These are phyloP conservation scores for Gossypium raimondii DNA, from an alignment of 345 rosid genomes.

Conservation along the genomic window DNA sequence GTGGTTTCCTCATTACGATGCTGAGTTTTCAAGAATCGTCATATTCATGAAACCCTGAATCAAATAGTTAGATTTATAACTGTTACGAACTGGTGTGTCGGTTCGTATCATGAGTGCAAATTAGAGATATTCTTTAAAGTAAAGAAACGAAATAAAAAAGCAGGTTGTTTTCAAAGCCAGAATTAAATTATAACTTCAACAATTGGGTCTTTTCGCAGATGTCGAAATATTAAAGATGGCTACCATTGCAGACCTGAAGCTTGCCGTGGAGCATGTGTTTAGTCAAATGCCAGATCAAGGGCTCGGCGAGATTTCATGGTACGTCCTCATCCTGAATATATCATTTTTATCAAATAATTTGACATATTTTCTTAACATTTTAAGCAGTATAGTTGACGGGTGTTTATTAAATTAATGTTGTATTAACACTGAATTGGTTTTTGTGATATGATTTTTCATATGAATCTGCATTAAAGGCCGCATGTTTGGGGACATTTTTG, in stretches of 20 bases:
- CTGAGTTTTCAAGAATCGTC: too few relatives aligned
- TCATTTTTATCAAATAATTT: too few relatives aligned
- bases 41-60: too few relatives aligned
- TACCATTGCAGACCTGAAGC: conserved; percentile 57
- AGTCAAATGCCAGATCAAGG: conserved; percentile 52
- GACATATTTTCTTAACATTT: too few relatives aligned
- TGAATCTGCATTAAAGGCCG: conserved; percentile 44
- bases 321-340: neutral
- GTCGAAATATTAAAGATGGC: conserved; percentile 56
- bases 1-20: too few relatives aligned
- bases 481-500: conserved; percentile 91
- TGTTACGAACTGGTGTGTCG: too few relatives aligned
- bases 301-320: conserved; percentile 78
- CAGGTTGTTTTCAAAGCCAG: too few relatives aligned
- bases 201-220: conserved; percentile 31
- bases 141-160: too few relatives aligned
- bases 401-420: neutral
- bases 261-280: conserved; percentile 72
- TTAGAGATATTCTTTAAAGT: too few relatives aligned
- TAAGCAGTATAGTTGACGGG: too few relatives aligned
- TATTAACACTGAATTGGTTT: neutral
- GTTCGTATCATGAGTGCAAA: too few relatives aligned
- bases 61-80: too few relatives aligned
- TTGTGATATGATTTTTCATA: neutral
- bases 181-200: neutral